Evolutionary conservation across 306 rosid species (phyloP).

Genomic region (Acacia confusa): DNA sequence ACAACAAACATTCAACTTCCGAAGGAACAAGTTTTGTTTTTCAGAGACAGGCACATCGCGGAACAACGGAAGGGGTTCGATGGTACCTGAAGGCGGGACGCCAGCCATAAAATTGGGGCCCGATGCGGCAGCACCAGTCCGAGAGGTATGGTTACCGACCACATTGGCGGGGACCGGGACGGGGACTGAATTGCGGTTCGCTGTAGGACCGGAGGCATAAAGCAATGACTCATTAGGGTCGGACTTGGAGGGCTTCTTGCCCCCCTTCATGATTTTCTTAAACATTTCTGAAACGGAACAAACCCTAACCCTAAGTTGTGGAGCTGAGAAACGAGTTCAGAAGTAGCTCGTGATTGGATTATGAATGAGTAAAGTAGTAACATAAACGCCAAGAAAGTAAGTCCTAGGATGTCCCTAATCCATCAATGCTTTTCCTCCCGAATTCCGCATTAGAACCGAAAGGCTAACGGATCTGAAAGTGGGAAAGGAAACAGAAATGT

Average conservation of each 20-base stretch:
- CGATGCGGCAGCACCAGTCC: conserved; percentile 43
- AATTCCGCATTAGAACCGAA: conserved; percentile 39
- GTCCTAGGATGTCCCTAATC: conserved; percentile 33
- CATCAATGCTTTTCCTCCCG: conserved; percentile 1
- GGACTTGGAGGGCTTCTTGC: conserved; percentile 85
- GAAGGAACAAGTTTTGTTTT: conserved; percentile 65
- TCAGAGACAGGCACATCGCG: conserved; percentile 71
- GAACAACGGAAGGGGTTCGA: conserved; percentile 71
- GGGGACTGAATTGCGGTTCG: conserved; percentile 40
- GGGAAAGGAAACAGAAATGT: conserved; percentile 21
- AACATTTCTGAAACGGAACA: conserved; percentile 55
- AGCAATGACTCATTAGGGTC: conserved; percentile 56
- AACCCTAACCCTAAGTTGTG: conserved; percentile 64
- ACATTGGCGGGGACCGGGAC: conserved; percentile 44
- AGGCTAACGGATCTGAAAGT: conserved; percentile 47
- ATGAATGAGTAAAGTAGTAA: conserved; percentile 19
- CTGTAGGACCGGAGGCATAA: conserved; percentile 51
- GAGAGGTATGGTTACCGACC: conserved; percentile 66
- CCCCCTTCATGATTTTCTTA: conserved; percentile 83
- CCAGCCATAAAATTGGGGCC: conserved; percentile 33
- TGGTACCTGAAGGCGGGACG: conserved; percentile 58
- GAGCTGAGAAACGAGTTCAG: conserved; percentile 34
- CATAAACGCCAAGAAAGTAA: conserved; percentile 30
- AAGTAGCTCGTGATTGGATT: conserved; percentile 33
- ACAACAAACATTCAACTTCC: conserved; percentile 78